Conservation (phyloP, 2,329 filamentous ascomycete species). For the Cladophialophora immunda region DNA sequence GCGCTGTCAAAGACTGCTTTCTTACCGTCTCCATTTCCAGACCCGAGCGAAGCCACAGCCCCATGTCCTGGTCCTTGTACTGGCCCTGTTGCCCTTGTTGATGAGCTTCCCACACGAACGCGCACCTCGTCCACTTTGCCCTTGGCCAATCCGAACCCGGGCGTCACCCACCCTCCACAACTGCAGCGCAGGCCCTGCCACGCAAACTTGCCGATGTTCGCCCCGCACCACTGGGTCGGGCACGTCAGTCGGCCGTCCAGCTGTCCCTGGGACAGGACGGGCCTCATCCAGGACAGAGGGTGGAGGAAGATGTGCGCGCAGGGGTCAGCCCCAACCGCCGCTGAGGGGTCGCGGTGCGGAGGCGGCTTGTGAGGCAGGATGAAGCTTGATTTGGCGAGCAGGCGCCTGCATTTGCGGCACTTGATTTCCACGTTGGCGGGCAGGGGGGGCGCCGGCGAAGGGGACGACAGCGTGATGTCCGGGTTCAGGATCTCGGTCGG, state of each 20-base stretch:
- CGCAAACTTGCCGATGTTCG: constrained; percentile 89
- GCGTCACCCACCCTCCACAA: constrained; percentile 89
- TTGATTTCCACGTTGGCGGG: constrained; percentile 67
- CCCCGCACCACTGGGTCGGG: constrained; percentile 78
- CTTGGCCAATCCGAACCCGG: constrained; percentile 85
- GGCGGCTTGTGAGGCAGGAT: constrained; percentile 52
- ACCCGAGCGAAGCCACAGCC: not conserved
- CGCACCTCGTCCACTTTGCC: constrained; percentile 78
- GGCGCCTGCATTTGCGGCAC: constrained; percentile 88
- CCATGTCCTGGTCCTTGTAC: not conserved
- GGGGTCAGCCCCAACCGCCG: constrained; percentile 8
- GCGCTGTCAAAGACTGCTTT: constrained; percentile 13
- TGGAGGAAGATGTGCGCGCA: constrained; percentile 93
- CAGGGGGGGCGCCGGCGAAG: constrained; percentile 3
- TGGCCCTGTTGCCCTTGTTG: not conserved
- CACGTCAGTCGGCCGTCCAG: constrained; percentile 87
- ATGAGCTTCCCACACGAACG: not conserved
- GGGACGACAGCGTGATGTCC: constrained; percentile 35
- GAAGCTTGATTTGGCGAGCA: constrained; percentile 71
- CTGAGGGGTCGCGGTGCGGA: constrained; percentile 32
- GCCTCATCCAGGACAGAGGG: constrained; percentile 93
- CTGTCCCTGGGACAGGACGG: constrained; percentile 75
- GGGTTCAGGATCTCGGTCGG: constrained; percentile 35
- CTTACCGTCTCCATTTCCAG: constrained; percentile 11
- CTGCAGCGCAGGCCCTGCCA: constrained; percentile 96